These are phyloP conservation scores for Dactylellina drechsleri DNA, from an alignment of 2,329 filamentous ascomycete species.

Conservation along the genomic window DNA sequence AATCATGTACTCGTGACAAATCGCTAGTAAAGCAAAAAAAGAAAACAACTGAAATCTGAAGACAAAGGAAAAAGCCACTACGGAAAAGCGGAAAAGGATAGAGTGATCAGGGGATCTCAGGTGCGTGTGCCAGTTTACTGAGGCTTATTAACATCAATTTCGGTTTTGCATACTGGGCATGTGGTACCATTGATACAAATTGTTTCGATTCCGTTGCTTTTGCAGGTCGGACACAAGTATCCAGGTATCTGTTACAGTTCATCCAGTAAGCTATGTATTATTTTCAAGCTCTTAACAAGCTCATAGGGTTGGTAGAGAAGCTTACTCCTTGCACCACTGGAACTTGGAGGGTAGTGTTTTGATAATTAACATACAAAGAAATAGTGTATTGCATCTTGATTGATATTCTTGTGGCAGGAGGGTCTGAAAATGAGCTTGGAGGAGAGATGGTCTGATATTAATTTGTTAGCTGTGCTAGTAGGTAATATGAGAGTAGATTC, in stretches of 20 bases:
- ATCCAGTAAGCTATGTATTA: constrained; percentile 3
- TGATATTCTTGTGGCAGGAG: not conserved
- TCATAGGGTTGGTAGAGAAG: not conserved
- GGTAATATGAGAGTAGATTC: too few species aligned
- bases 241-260: constrained; percentile 55
- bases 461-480: too few species aligned
- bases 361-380: not conserved
- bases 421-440: not conserved
- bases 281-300: not conserved
- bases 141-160: constrained; percentile 48
- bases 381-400: constrained; percentile 16
- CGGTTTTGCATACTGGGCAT: constrained; percentile 54
- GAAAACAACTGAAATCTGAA: not conserved
- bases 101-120: too few species aligned
- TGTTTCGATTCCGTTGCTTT: constrained; percentile 55
- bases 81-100: too few species aligned
- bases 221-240: constrained; percentile 56
- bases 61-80: too few species aligned
- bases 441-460: too few species aligned
- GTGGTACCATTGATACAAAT: constrained; percentile 57
- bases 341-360: constrained; percentile 16
- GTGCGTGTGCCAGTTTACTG: not conserved
- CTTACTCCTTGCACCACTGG: constrained; percentile 16
- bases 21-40: not conserved
- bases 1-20: too few species aligned